Evolutionary conservation across 2,329 filamentous ascomycete species (phyloP).

Genomic region (Neopestalotiopsis clavispora): DNA sequence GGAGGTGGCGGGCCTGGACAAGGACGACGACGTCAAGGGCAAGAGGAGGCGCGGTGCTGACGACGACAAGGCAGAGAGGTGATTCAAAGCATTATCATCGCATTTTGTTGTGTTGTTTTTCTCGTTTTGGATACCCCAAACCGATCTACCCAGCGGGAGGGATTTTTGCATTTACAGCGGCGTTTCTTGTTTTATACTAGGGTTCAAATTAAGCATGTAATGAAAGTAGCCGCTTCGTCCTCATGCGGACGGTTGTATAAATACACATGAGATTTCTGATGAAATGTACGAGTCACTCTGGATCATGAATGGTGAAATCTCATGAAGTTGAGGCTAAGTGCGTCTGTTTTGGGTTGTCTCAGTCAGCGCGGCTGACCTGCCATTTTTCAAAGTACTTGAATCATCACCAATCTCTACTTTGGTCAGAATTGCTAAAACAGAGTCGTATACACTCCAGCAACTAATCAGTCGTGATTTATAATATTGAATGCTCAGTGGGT

Average conservation of each 20-base stretch:
- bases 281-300: background rate
- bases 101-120: background rate
- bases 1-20: slow-evolving; percentile 4
- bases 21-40: slow-evolving; percentile 11
- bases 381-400: too few species aligned
- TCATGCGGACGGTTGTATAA: background rate
- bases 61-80: background rate
- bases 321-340: too few species aligned
- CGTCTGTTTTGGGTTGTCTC: too few species aligned
- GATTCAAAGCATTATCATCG: background rate
- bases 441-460: too few species aligned
- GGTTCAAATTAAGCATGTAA: background rate
- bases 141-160: background rate
- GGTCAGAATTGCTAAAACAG: too few species aligned
- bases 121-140: slow-evolving; percentile 1
- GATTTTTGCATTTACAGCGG: background rate
- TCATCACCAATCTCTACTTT: too few species aligned
- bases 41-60: slow-evolving; percentile 5
- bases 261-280: background rate
- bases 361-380: too few species aligned
- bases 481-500: too few species aligned
- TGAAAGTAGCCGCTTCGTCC: background rate
- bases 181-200: background rate
- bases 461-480: too few species aligned
- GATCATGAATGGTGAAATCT: too few species aligned